These are phyloP conservation scores for Dioscorea zingiberensis DNA, from an alignment of 106 monocot species.

Conservation along the genomic window DNA sequence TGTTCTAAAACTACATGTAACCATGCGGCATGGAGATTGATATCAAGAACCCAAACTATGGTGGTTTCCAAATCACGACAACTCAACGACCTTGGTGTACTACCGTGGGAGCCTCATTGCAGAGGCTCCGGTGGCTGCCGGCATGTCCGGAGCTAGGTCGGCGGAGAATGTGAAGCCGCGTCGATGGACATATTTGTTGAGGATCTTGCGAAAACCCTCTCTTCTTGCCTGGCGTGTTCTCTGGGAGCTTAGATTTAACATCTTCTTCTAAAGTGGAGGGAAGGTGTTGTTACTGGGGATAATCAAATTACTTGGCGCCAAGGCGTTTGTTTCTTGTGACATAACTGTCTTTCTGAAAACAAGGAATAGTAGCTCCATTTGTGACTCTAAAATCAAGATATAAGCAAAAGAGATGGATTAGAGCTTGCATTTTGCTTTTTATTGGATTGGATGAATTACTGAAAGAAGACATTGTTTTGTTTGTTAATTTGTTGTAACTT, in stretches of 20 bases:
- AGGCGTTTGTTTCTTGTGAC: constrained; percentile 10
- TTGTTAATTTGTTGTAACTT: no score
- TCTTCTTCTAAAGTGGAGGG: constrained; percentile 21
- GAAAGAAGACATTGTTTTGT: no score
- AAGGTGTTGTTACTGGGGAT: constrained; percentile 21
- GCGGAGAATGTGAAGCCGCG: constrained; percentile 15
- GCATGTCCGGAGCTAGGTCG: constrained; percentile 13
- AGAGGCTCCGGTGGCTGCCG: constrained; percentile 16
- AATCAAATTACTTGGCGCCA: constrained; percentile 23
- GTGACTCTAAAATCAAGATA: constrained; percentile 17
- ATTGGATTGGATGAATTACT: no score
- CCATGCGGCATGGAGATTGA: constrained; percentile 8
- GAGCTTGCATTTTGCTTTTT: no score
- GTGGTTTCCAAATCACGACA: constrained; percentile 20
- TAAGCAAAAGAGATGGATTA: no score
- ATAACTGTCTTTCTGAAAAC: constrained; percentile 5
- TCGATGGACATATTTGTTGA: constrained; percentile 12
- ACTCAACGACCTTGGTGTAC: constrained; percentile 10
- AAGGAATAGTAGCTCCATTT: constrained; percentile 3
- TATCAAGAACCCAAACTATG: constrained; percentile 40
- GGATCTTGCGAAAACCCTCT: constrained; percentile 1
- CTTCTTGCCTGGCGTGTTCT: constrained; percentile 15
- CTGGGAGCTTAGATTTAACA: constrained; percentile 17
- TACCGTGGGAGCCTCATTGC: constrained; percentile 30
- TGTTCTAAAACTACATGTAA: neutral